Evolutionary conservation across 148 eudicot species (phyloP), one percentile per base, ranked within the genome.

Genomic region (Rhododendron ferrugineum): DNA sequence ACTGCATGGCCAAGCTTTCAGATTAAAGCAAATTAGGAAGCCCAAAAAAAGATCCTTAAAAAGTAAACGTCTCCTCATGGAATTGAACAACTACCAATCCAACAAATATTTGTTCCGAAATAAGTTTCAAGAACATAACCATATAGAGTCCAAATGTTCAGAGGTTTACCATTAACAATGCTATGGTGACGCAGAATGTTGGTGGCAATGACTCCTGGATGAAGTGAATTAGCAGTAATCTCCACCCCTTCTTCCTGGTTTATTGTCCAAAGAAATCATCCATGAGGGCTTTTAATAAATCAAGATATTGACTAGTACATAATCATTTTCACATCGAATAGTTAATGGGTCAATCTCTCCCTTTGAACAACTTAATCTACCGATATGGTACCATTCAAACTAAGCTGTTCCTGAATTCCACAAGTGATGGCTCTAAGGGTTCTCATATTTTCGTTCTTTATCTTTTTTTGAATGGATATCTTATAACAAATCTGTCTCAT

Each of bases 191-290:
- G 94, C 54, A 93, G 93, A 86, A 93, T 91, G 87, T 64, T 26
- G 72, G 99, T 96, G 68, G 90, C 89, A 84, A 96, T 93, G 49
- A 92, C 88, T 84, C 99, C 99, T 18, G 99, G 99, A 84, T 70
- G 75, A 13, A 70, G 40, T 30, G 75, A 70, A 70, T 70, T 70
- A 70, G 37, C 16, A 70, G 75, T 93, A 75, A 96, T 91, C 82
- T 93, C 84, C 44, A 90, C 88, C 74, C 97, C 98, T 83, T 94
- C 98, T 85, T 93, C 94, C 97, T 96, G 89, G 32, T 23, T 36
- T 49, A 13, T 75, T 52, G 60, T 23, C 76, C 4, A 30, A 30
- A 70, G 75, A 30, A 70, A 30, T 70, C 6, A 30, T 3, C 15
- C 37, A 70, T 30, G 30, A 11, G 18, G 2, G 37, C 75, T 30